Evolutionary conservation across 208 protist genomes (phyloP).

Genomic region (Histomonas meleagridis): DNA sequence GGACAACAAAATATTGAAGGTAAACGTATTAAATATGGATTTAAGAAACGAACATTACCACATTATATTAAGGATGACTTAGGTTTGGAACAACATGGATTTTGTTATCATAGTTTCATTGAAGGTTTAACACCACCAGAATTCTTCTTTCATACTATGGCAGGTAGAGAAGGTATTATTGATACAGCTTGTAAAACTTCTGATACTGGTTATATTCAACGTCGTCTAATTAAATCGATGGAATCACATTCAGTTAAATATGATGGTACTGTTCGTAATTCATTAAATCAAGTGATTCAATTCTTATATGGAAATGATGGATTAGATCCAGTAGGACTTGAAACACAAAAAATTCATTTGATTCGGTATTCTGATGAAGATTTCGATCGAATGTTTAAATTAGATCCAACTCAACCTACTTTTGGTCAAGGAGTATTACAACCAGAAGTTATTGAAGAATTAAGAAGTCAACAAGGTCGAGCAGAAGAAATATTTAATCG

Average conservation of each 20-base stretch:
- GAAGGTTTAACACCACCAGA: constrained; percentile 89
- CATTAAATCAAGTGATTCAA: constrained; percentile 70
- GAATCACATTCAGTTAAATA: constrained; percentile 91
- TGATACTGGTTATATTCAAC: constrained; percentile 80
- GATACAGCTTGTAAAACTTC: constrained; percentile 99
- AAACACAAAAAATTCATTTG: constrained; percentile 56
- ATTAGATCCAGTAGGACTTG: constrained; percentile 76
- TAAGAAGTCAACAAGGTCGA: background rate
- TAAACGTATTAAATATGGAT: constrained; percentile 90
- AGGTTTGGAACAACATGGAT: constrained; percentile 82
- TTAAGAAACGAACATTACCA: constrained; percentile 77
- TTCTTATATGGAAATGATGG: constrained; percentile 98
- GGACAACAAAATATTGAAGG: constrained; percentile 99
- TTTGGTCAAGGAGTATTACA: constrained; percentile 62
- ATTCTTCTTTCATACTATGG: constrained; percentile 99
- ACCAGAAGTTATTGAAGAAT: constrained; percentile 17
- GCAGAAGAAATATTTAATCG: background rate
- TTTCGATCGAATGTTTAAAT: constrained; percentile 35
- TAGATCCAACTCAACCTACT: constrained; percentile 45
- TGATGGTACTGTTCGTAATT: constrained; percentile 90
- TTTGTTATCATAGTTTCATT: constrained; percentile 93
- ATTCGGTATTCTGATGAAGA: constrained; percentile 44
- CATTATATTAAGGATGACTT: constrained; percentile 95
- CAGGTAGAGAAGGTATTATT: constrained; percentile 92
- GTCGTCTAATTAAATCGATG: constrained; percentile 81